Evolutionary conservation across 371 early-diverging fungal species (phyloP), one percentile per base, ranked within the genome.

Genomic region (Mucor piriformis): DNA sequence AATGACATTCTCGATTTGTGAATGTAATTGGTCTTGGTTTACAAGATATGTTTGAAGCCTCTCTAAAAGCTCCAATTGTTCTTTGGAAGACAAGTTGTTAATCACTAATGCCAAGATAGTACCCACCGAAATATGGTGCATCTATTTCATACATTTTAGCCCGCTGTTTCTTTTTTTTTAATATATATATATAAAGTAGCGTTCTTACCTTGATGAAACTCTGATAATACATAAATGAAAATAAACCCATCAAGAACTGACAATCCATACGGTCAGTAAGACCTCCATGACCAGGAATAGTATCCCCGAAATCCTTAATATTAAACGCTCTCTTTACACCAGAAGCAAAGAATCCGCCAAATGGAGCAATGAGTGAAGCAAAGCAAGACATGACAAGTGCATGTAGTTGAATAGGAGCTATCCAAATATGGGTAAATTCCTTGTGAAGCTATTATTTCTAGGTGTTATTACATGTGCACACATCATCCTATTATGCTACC

Each of bases 281-380:
- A 13, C 99, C 99, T 57, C 99, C 99, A 65, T 98, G 97, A 23
- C 97, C 98, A 6, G 99, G 99, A 66, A 99, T 99, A 40, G 90
- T 89, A 59, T 94, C 87, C 15, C 97, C 95, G 74, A 99, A 99
- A 73, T 99, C 99, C 69, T 99, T 99, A 70, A 98, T 90, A 57
- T 97, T 94, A 81, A 97, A 98, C 0, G 98, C 97, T 34, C 99
- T 85, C 77, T 99, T 99, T 42, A 95, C 90, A 3, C 95, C 99
- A 67, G 95, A 94, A 12, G 99, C 99, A 82, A 99, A 96, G 85
- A 99, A 99, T 4, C 99, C 99, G 40, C 98, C 98, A 81, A 99
- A 98, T 11, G 99, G 99, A 33, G 99, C 99, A 66, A 99, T 94
- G 58, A 98, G 69, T 2, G 97, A 96, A 3, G 99, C 98, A 81